Evolutionary conservation across 345 rosid genomes (phyloP), one percentile per base, ranked within the genome.

Genomic region (Punica granatum): DNA sequence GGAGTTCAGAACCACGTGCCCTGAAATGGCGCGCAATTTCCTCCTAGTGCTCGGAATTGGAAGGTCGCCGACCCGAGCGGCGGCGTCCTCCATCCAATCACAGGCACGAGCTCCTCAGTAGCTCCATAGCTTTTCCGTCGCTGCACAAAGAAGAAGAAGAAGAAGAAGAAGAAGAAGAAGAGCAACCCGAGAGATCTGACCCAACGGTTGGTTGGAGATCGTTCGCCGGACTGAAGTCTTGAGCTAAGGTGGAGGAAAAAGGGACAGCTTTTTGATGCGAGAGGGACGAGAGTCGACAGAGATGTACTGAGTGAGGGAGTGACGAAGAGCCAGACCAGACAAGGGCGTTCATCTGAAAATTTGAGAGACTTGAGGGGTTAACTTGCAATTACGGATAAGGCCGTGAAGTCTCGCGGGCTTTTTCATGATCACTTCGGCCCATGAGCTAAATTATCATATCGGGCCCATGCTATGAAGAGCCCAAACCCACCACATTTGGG

Each of bases 11-110:
- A 71, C 81, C 41, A 83, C 74, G 56, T 86, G 82, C 63, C 90
- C 99, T 16, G 97, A 76, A 64, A 86, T 86, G 44, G 95, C 95
- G 39, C 92, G 96, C 96, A 96, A 88, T 77, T 91, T 92, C 80
- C 86, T 91, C 76, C 94, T 72, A 13, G 85, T 72, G 31, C 79
- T 77, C 43, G 83, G 69, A 73, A 82, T 84, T 77, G 80, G 90
- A 70, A 82, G 69, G 58, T 93, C 78, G 74, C 89, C 81, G 67
- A 87, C 85, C 70, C 89, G 86, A 39, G 85, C 37, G 75, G 85
- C 77, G 75, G 88, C 81, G 73, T 64, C 61, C 14, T 56, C 34
- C 61, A 56, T 56, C 25, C 33, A 56, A 12, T 56, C 34, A 30
- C 61, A 30, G 26, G 9, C 25, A n/a, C 54, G 25, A 49, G 33